These are phyloP conservation scores for Polychytrium aggregatum DNA, from an alignment of 192 early-diverging fungal species.

Conservation along the genomic window DNA sequence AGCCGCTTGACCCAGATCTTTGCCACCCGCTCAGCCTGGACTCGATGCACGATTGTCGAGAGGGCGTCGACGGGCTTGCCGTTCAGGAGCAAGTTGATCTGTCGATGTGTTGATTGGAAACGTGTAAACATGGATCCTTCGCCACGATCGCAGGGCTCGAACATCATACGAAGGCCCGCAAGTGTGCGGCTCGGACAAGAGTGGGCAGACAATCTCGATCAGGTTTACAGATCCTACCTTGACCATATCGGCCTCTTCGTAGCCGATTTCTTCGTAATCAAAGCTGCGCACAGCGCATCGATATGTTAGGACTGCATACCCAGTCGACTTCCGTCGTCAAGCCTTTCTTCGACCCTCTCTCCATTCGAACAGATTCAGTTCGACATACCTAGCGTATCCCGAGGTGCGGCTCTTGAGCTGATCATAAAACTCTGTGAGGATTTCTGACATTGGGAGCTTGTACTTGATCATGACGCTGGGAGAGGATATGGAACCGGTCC, in stretches of 20 bases:
- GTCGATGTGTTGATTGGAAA: no score
- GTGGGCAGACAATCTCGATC: no score
- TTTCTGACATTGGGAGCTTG: conserved; percentile 78
- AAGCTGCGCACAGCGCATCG: conserved; percentile 48
- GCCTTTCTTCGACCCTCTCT: no score
- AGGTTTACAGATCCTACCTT: no score
- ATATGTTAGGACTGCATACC: no score
- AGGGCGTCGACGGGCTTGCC: conserved; percentile 86
- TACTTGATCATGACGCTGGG: conserved; percentile 61
- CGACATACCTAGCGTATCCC: conserved; percentile 62
- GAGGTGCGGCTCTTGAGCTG: conserved; percentile 81
- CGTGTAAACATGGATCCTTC: no score
- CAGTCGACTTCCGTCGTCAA: no score
- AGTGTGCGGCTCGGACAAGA: no score
- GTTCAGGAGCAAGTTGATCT: conserved; percentile 87
- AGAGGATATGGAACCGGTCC: no score
- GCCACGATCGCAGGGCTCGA: no score
- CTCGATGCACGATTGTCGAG: conserved; percentile 74
- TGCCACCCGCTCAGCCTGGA: conserved; percentile 54
- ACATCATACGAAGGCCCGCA: no score
- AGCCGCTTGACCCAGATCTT: conserved; percentile 75
- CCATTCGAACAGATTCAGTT: no score
- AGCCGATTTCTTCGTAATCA: conserved; percentile 93
- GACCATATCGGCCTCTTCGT: conserved; percentile 74
- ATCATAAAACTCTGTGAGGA: conserved; percentile 93